Evolutionary conservation across 345 rosid species (phyloP).

Genomic region (Citrus hindsii): DNA sequence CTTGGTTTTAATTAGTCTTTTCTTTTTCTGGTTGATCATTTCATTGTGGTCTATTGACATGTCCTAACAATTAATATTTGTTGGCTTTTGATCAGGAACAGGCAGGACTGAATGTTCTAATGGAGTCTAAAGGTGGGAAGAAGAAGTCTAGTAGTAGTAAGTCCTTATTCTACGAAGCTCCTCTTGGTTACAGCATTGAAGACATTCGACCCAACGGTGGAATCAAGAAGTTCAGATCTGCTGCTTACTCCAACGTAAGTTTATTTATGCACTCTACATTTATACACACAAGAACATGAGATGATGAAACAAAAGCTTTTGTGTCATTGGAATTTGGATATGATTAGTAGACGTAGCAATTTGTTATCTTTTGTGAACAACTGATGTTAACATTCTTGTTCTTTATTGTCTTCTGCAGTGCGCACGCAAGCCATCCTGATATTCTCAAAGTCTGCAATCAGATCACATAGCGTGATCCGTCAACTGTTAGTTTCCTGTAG

Average conservation of each 20-base stretch:
- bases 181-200: slow-evolving; percentile 90
- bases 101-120: slow-evolving; percentile 63
- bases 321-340: neutral
- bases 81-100: slow-evolving; percentile 26
- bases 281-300: neutral
- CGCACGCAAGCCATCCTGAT: slow-evolving; percentile 72
- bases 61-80: neutral
- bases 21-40: neutral
- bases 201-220: slow-evolving; percentile 90
- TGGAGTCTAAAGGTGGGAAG: slow-evolving; percentile 87
- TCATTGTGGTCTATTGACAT: neutral
- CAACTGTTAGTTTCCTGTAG: slow-evolving; percentile 3
- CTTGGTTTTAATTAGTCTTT: neutral
- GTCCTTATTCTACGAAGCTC: slow-evolving; percentile 74
- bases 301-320: neutral
- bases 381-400: neutral
- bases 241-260: slow-evolving; percentile 91
- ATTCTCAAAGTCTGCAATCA: slow-evolving; percentile 13
- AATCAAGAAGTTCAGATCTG: slow-evolving; percentile 87
- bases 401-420: slow-evolving; percentile 40
- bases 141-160: slow-evolving; percentile 64
- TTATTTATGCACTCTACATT: neutral
- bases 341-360: neutral
- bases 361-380: neutral
- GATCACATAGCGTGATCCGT: slow-evolving; percentile 38